Evolutionary conservation across 495 filamentous ascomycete species (phyloP), one percentile per base, ranked within the genome.

Genomic region (Penicillium alfredii): DNA sequence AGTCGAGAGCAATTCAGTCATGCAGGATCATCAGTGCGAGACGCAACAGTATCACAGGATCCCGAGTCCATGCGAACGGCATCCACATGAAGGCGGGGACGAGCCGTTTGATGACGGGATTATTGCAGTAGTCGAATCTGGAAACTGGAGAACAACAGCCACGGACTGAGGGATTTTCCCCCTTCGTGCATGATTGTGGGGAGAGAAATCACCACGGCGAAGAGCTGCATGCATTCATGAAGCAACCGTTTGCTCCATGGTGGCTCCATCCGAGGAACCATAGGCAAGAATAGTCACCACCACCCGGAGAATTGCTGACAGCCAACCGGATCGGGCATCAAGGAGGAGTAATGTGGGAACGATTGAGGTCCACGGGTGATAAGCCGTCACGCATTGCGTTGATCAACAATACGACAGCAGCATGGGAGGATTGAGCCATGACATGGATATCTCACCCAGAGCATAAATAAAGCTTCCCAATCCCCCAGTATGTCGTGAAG

Each of bases 381-480:
- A 63, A 64, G 62, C 54, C 53, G 53, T 66, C 52, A 50, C 52
- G 52, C 49, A 51, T 50, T 55, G 47, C 41, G 45, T 58, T 53
- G 61, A 67, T 66, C 65, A 54, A 51, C 51, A 50, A 37, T 46
- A 42, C 38, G 51, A 40, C 39, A 44, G 44, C 42, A 51, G 38
- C 34, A 51, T 29, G 18, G 39, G 42, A 53, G 24, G 46, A 21
- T 38, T 38, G 39, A 34, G 35, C 33, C 27, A 46, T 56, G 43
- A 44, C 44, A 56, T 61, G 37, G 40, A 44, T 53, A 51, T 41
- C 42, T 56, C 42, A 49, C 44, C 47, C 56, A 35, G 60, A 63
- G 63, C 63, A 71, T 71, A 71, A 71, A 71, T 71, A 71, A 49
- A 44, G 33, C 55, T 47, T 46, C 44, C 33, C 39, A 40, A 39